Percentiles rank a stretch among this genome's conserved stretches.
Evolutionary conservation across 257 asterid genomes (phyloP).

Genomic region (Pogostemon cablin): DNA sequence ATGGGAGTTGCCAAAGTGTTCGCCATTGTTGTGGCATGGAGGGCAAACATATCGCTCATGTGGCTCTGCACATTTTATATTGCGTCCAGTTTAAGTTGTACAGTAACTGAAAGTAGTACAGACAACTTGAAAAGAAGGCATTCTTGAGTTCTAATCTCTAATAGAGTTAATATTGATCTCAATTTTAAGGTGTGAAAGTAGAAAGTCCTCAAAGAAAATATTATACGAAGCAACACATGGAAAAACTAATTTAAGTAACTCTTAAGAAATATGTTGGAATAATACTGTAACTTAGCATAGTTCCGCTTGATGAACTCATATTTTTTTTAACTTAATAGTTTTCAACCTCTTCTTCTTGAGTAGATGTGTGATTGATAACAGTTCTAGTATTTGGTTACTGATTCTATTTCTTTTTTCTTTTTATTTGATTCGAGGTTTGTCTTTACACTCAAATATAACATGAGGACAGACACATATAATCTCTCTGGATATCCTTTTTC

Average conservation of each 20-base stretch:
- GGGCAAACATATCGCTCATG: slow-evolving; percentile 95
- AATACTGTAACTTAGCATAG: too few relatives aligned
- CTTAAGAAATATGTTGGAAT: too few relatives aligned
- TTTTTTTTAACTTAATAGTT: not conserved
- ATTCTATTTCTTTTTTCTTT: too few relatives aligned
- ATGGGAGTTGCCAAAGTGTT: slow-evolving; percentile 82
- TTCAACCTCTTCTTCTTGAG: not conserved
- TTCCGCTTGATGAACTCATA: not conserved
- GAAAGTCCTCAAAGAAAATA: slow-evolving; percentile 14
- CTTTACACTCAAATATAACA: not conserved
- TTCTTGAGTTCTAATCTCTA: slow-evolving; percentile 3
- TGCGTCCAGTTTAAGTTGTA: slow-evolving; percentile 22
- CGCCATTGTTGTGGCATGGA: slow-evolving; percentile 87
- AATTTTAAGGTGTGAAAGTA: not conserved
- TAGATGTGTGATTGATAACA: not conserved
- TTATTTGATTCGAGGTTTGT: not conserved
- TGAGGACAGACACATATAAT: not conserved
- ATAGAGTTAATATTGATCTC: slow-evolving; percentile 2
- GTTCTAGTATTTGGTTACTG: not conserved
- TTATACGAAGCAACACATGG: not conserved
- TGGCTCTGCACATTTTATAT: slow-evolving; percentile 58
- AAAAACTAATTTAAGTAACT: not conserved
- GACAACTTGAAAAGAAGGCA: not conserved
- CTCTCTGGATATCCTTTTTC: not conserved
- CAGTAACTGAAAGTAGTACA: slow-evolving; percentile 8